A percentile compares a stretch with the other conserved stretches of the same genome.
Conservation (phyloP, 768 basidiomycete species). For the Pisolithus sp. region DNA sequence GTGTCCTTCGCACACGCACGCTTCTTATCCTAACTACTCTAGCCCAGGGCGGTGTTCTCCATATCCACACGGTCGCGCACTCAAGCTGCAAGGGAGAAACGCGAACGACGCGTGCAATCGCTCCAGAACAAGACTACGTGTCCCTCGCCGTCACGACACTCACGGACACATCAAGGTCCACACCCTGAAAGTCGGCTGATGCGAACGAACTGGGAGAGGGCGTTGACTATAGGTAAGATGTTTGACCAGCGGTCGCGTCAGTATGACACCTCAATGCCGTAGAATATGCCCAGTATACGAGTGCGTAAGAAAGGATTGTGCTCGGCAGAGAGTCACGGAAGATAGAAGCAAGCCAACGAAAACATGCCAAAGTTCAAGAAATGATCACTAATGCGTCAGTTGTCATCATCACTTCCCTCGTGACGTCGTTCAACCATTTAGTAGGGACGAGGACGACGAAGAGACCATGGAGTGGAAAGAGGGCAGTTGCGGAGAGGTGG, state of each 20-base stretch:
- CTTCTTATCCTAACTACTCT: slow-evolving; percentile 1
- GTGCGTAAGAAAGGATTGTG: slow-evolving; percentile 80
- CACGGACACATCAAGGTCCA: slow-evolving; percentile 56
- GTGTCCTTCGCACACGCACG: not conserved
- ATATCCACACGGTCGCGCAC: slow-evolving; percentile 73
- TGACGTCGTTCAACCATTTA: slow-evolving; percentile 2
- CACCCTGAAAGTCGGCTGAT: slow-evolving; percentile 79
- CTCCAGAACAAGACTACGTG: slow-evolving; percentile 63
- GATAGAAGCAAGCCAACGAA: slow-evolving; percentile 56
- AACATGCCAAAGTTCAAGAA: slow-evolving; percentile 69
- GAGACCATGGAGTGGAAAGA: slow-evolving; percentile 78
- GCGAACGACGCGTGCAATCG: slow-evolving; percentile 53
- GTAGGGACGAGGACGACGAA: slow-evolving; percentile 76
- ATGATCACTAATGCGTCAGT: slow-evolving; percentile 78
- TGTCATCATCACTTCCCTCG: not conserved
- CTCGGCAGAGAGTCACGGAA: slow-evolving; percentile 79
- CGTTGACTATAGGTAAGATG: slow-evolving; percentile 61
- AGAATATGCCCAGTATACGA: slow-evolving; percentile 87
- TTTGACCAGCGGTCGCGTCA: not conserved
- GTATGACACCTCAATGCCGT: slow-evolving; percentile 6
- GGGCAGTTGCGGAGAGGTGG: slow-evolving; percentile 78
- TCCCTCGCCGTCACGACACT: slow-evolving; percentile 64
- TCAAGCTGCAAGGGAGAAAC: slow-evolving; percentile 64
- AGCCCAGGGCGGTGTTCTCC: slow-evolving; percentile 34
- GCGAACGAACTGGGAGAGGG: slow-evolving; percentile 80